Percentiles rank a stretch among this genome's conserved stretches.
Evolutionary conservation across 2,329 filamentous ascomycete species (phyloP).

Genomic region (Cladosporium halotolerans): DNA sequence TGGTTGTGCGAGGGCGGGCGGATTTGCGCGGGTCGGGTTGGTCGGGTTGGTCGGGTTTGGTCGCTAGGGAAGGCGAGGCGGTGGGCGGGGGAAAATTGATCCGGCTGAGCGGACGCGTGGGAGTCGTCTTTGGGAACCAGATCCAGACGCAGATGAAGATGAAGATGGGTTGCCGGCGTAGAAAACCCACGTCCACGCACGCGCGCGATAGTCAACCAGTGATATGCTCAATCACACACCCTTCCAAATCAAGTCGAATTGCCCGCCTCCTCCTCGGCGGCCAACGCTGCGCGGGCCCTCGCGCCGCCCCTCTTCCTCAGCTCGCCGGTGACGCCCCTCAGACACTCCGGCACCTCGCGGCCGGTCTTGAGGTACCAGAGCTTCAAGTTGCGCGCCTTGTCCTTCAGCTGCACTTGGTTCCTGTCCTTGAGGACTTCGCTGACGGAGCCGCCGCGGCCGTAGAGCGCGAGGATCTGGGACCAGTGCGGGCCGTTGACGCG

Average conservation of each 20-base stretch:
- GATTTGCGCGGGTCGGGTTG: too few species aligned
- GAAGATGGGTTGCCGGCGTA: too few species aligned
- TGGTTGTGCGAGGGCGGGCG: too few species aligned
- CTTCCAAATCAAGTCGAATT: background rate
- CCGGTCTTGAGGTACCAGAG: slow-evolving; percentile 88
- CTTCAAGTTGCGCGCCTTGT: slow-evolving; percentile 85
- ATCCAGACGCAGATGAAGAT: too few species aligned
- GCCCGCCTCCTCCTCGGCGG: slow-evolving; percentile 7
- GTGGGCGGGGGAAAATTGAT: too few species aligned
- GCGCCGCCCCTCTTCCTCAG: slow-evolving; percentile 60
- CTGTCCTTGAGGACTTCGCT: slow-evolving; percentile 80
- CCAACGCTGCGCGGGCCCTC: slow-evolving; percentile 29
- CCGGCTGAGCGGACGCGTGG: too few species aligned
- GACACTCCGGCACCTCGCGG: slow-evolving; percentile 81
- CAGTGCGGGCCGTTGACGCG: slow-evolving; percentile 86
- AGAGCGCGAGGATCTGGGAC: slow-evolving; percentile 83
- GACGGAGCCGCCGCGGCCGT: slow-evolving; percentile 71
- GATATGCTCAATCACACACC: background rate
- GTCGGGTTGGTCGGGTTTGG: too few species aligned
- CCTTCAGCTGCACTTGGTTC: slow-evolving; percentile 86
- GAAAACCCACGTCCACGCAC: too few species aligned
- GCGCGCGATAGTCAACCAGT: too few species aligned
- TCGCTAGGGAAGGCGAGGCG: too few species aligned
- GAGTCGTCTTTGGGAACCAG: too few species aligned
- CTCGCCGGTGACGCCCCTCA: slow-evolving; percentile 83